Conservation (phyloP, 2,329 filamentous ascomycete genomes). For the Rhynchosporium agropyri region DNA sequence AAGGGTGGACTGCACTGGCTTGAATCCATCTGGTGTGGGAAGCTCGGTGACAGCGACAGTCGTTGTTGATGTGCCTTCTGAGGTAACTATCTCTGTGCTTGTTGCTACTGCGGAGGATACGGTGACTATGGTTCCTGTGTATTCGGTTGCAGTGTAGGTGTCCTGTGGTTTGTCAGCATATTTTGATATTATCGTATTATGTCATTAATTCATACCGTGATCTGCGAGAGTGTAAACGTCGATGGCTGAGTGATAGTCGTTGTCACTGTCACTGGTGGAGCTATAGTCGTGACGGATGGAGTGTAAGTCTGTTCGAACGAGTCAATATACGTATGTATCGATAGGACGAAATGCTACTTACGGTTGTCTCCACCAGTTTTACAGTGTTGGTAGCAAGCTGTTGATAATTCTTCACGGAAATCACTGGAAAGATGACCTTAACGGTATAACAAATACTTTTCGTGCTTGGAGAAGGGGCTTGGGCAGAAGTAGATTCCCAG, state of each 20-base stretch:
- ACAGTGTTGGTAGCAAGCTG: constrained; percentile 2
- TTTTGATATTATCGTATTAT: too few species aligned
- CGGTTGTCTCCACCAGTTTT: constrained; percentile 1
- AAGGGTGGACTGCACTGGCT: constrained; percentile 6
- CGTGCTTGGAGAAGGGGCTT: constrained; percentile 9
- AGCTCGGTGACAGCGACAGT: background rate
- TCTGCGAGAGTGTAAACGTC: constrained; percentile 3
- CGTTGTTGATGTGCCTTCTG: background rate
- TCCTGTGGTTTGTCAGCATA: background rate
- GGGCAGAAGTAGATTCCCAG: background rate
- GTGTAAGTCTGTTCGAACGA: constrained; percentile 2
- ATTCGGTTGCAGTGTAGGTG: constrained; percentile 7
- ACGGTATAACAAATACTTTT: constrained; percentile 10
- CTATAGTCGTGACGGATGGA: constrained; percentile 1
- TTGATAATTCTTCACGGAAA: background rate
- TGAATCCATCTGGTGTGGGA: constrained; percentile 2
- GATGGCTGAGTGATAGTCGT: constrained; percentile 5
- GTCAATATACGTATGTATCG: background rate
- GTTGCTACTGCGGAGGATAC: constrained; percentile 8
- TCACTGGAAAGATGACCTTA: constrained; percentile 5
- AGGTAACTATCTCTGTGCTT: background rate
- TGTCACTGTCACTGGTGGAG: background rate
- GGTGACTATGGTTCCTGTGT: constrained; percentile 6
- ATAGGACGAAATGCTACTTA: background rate
- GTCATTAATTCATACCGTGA: constrained; percentile 1